A percentile compares a stretch with the other conserved stretches of the same genome.
phyloP scores from a whole-genome alignment of 164 flowering plant genomes.

The Litsea cubeba region DNA sequence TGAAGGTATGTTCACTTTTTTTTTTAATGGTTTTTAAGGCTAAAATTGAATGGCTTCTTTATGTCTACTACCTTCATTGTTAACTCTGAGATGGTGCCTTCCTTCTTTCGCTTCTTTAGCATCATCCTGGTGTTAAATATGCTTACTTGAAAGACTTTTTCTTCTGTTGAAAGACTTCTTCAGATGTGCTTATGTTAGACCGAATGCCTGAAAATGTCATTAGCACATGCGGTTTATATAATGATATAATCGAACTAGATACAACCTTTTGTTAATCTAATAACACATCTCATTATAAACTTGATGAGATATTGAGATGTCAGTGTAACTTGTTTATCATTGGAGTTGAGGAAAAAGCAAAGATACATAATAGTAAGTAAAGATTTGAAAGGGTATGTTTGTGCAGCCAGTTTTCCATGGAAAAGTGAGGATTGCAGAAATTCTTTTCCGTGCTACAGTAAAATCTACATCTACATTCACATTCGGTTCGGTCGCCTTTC shows the following conservation, averaged over 20 bases:
- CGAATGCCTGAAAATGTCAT: background rate
- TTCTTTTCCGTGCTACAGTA: too few species aligned
- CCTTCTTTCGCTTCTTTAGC: background rate
- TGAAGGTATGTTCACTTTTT: conserved; percentile 45
- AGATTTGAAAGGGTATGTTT: too few species aligned
- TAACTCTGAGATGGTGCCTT: background rate
- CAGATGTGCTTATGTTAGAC: background rate
- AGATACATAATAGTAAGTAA: background rate
- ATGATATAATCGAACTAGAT: background rate
- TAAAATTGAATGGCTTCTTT: background rate
- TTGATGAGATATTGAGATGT: background rate
- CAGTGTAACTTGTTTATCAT: too few species aligned
- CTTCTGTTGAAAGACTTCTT: background rate
- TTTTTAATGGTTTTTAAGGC: background rate
- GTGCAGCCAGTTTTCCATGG: too few species aligned
- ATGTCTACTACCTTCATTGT: too few species aligned
- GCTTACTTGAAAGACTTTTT: background rate
- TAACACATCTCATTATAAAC: background rate
- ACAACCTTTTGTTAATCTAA: background rate
- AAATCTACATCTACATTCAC: too few species aligned
- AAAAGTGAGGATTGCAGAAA: too few species aligned
- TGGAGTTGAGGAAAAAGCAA: background rate
- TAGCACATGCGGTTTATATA: background rate
- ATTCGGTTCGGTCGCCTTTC: too few species aligned
- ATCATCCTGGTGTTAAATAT: background rate